phyloP scores from a whole-genome alignment of 805 yeast genomes.

The Nakazawaea pomicola region DNA sequence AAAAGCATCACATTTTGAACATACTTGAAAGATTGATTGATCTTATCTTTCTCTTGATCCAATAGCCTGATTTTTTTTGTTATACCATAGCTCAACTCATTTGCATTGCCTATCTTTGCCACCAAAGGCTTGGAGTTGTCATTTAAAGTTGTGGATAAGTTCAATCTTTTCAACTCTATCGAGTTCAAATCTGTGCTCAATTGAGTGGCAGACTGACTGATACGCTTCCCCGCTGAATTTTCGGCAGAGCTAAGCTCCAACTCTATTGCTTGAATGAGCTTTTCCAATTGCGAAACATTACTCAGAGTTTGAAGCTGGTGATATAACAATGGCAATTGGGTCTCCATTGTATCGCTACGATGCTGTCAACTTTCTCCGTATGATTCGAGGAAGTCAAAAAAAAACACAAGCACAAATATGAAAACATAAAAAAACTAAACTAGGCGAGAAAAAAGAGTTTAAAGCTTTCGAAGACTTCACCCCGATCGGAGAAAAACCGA shows the following conservation, averaged over 20 bases:
- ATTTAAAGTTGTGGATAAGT: constrained; percentile 7
- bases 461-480: too few species aligned
- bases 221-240: not conserved
- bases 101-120: constrained; percentile 52
- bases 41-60: constrained; percentile 66
- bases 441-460: too few species aligned
- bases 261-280: constrained; percentile 3
- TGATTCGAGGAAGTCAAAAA: not conserved
- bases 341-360: not conserved
- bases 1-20: constrained; percentile 63
- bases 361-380: not conserved
- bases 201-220: not conserved
- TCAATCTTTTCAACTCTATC: constrained; percentile 8
- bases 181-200: constrained; percentile 3
- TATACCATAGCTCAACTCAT: constrained; percentile 58
- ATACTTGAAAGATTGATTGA: constrained; percentile 55
- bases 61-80: constrained; percentile 65
- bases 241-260: not conserved
- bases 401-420: not conserved
- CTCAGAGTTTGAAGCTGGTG: constrained; percentile 6
- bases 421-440: too few species aligned
- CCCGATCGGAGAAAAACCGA: too few species aligned
- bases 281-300: constrained; percentile 2
- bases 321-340: not conserved
- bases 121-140: constrained; percentile 49